phyloP scores from a whole-genome alignment of 305 asterid species.

The Plantago lanceolata region DNA sequence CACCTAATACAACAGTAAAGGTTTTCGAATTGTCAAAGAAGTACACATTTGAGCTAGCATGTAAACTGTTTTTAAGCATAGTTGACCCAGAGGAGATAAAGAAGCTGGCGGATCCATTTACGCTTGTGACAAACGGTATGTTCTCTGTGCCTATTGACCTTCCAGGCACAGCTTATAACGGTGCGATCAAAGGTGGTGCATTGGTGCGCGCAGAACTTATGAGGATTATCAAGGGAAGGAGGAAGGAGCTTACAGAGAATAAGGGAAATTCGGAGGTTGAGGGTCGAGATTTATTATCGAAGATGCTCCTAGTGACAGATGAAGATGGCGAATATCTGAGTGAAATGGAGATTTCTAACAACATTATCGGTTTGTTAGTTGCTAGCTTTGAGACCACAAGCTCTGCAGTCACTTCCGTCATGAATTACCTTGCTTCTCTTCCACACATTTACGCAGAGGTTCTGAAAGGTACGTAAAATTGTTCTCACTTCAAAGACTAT shows the following conservation, averaged over 20 bases:
- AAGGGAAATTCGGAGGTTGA: conserved; percentile 14
- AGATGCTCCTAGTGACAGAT: conserved; percentile 34
- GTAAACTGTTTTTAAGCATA: conserved; percentile 32
- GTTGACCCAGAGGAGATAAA: conserved; percentile 29
- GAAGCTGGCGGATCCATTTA: conserved; percentile 33
- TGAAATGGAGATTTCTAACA: conserved; percentile 47
- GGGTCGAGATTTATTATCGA: conserved; percentile 31
- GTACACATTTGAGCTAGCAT: conserved; percentile 42
- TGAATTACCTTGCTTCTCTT: conserved; percentile 39
- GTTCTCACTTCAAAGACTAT: not conserved
- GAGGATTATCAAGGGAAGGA: conserved; percentile 38
- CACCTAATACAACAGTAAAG: conserved; percentile 28
- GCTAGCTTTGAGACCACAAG: conserved; percentile 41
- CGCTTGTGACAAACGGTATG: conserved; percentile 36
- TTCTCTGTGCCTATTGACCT: conserved; percentile 41
- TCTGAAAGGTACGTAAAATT: conserved; percentile 35
- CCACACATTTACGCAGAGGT: conserved; percentile 39
- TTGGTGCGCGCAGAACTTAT: conserved; percentile 36
- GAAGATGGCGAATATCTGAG: conserved; percentile 33
- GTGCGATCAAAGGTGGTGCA: conserved; percentile 37
- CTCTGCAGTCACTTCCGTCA: conserved; percentile 41
- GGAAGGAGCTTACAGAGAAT: conserved; percentile 28
- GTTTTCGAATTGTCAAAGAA: conserved; percentile 31
- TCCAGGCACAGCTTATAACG: conserved; percentile 38
- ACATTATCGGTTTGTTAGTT: conserved; percentile 37